Conservation (phyloP, 208 protist genomes). For the Trypanosoma theileri region DNA sequence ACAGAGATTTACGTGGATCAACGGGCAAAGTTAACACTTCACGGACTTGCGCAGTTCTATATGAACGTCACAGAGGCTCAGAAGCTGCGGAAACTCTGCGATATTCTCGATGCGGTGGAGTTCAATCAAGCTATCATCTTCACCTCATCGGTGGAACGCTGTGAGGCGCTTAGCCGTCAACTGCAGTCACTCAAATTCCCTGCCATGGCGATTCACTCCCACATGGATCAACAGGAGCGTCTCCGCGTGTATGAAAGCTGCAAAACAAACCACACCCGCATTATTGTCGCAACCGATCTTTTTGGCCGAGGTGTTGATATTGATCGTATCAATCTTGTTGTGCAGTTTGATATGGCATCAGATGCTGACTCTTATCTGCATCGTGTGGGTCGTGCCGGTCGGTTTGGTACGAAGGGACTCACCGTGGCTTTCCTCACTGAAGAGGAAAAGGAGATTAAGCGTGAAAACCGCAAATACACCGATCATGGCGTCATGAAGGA, state of each 20-base stretch:
- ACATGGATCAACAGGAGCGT: conserved; percentile 94
- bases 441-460: conserved; percentile 92
- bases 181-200: conserved; percentile 96
- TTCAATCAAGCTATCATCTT: conserved; percentile 99
- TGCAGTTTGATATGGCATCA: conserved; percentile 99
- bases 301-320: conserved; percentile 99
- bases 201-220: conserved; percentile 94
- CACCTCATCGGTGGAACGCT: conserved; percentile 93
- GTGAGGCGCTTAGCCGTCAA: conserved; percentile 94
- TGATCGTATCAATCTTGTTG: conserved; percentile 99
- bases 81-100: conserved; percentile 97
- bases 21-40: conserved; percentile 98
- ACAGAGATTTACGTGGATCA: conserved; percentile 99
- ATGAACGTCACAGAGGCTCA: conserved; percentile 96
- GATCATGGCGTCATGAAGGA: conserved; percentile 93
- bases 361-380: conserved; percentile 98
- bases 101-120: conserved; percentile 98
- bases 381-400: conserved; percentile 95
- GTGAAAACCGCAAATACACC: conserved; percentile 86
- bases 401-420: conserved; percentile 99
- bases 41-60: conserved; percentile 99
- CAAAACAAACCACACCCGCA: conserved; percentile 97
- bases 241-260: conserved; percentile 93
- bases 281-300: conserved; percentile 99
- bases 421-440: conserved; percentile 98